phyloP scores from a whole-genome alignment of 768 basidiomycete species.

The Coprinopsis cinerea region DNA sequence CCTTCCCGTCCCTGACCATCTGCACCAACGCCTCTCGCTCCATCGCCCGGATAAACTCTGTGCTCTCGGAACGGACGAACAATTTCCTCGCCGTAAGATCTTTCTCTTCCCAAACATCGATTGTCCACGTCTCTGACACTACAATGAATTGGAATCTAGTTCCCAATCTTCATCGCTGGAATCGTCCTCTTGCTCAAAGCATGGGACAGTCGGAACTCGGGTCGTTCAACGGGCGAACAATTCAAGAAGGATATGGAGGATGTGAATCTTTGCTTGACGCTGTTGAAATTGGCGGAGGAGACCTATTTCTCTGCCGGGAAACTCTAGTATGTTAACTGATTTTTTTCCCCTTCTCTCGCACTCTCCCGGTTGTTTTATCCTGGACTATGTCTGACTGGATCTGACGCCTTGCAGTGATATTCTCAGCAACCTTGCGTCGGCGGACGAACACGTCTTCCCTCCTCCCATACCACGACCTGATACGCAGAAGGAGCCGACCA shows the following conservation, averaged over 20 bases:
- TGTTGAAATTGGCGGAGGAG: constrained; percentile 35
- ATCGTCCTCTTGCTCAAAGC: constrained; percentile 62
- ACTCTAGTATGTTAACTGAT: constrained; percentile 37
- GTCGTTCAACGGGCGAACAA: constrained; percentile 39
- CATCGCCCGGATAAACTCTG: constrained; percentile 69
- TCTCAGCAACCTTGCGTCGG: too few relatives aligned
- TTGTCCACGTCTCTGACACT: not conserved
- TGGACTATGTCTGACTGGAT: too few relatives aligned
- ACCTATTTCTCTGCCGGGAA: constrained; percentile 34
- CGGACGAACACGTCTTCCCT: too few relatives aligned
- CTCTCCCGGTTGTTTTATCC: too few relatives aligned
- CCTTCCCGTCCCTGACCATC: constrained; percentile 66
- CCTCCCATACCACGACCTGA: too few relatives aligned
- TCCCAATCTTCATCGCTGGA: constrained; percentile 36
- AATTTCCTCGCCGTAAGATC: too few relatives aligned
- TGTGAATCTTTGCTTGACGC: constrained; percentile 56
- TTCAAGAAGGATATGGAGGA: constrained; percentile 51
- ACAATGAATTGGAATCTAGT: constrained; percentile 18
- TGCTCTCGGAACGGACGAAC: constrained; percentile 31
- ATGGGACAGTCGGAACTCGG: constrained; percentile 53
- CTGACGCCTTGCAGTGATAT: too few relatives aligned
- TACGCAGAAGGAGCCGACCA: too few relatives aligned
- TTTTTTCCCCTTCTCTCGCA: too few relatives aligned
- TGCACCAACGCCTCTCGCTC: constrained; percentile 79
- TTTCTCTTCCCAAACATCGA: too few relatives aligned